Evolutionary conservation across 176 grass and related monocot genomes (phyloP), one percentile per base, ranked within the genome.

Genomic region (Otatea glauca): DNA sequence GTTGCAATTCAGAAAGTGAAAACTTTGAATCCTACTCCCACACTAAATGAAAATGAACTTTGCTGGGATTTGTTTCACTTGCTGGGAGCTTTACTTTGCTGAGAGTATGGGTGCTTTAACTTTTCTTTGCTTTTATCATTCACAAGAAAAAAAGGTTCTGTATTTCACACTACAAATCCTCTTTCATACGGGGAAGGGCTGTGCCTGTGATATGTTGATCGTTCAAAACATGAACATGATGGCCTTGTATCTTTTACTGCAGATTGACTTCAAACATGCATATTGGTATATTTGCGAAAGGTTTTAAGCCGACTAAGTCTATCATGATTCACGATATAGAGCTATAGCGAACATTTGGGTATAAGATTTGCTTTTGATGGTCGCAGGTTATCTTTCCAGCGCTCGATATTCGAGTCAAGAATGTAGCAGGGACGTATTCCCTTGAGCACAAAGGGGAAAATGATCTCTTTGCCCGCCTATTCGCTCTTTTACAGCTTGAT

Each of bases 351-450:
- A 44, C 2, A 20, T 44, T 62, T 75, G 4, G 29, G 27, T 21
- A 18, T 79, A 79, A 61, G n/a, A 68, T 80, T 39, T 81, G 38
- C 61, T 54, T 37, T 77, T 68, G 47, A 15, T 66, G 12, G 27
- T 86, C 70, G 43, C 59, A 97, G 95, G 95, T 94, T 86, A 94
- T 97, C 70, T 91, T 97, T 86, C 92, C 92, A 61, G 92, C 95
- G 85, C 90, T 97, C 43, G 95, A 97, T 73, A 89, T 84, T 70
- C 92, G 95, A 59, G 95, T 97, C 48, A 94, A 97, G 85, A 97
- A 97, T 82, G 86, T 97, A 41, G 92, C 95, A 83, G 72, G 83
- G 65, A 97, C 95, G 35, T 97, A 97, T 75, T 92, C 84, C 51
- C 88, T 97, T 67, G 95, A 97, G 77, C 95, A 97, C 86, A 88